These are phyloP conservation scores for Saccharomycopsis amapae DNA, from an alignment of 805 yeast species.

Conservation along the genomic window DNA sequence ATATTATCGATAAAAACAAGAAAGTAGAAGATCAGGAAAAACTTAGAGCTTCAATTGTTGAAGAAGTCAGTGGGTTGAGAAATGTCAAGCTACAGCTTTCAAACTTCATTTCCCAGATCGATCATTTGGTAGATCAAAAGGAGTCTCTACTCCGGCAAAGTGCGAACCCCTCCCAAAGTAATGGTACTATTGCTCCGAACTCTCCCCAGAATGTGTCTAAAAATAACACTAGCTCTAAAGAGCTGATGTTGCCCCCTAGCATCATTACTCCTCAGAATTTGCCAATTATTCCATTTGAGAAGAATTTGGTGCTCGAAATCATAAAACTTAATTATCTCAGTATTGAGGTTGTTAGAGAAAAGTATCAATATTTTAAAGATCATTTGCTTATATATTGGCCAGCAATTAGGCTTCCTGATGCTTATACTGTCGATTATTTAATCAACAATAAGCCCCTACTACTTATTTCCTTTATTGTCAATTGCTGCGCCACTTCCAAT, in stretches of 20 bases:
- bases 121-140: slow-evolving; percentile 17
- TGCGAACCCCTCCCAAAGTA: not conserved
- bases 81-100: slow-evolving; percentile 17
- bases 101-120: slow-evolving; percentile 19
- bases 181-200: not conserved
- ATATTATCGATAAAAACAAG: not conserved
- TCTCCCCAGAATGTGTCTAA: slow-evolving; percentile 31
- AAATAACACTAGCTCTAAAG: slow-evolving; percentile 23
- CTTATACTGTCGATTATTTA: slow-evolving; percentile 35
- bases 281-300: slow-evolving; percentile 33
- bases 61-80: slow-evolving; percentile 11
- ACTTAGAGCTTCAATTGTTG: slow-evolving; percentile 5
- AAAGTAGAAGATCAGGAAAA: not conserved
- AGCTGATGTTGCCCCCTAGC: slow-evolving; percentile 7
- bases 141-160: slow-evolving; percentile 1
- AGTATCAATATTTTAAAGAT: slow-evolving; percentile 32
- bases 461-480: slow-evolving; percentile 38
- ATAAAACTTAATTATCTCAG: slow-evolving; percentile 31
- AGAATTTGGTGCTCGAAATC: slow-evolving; percentile 34
- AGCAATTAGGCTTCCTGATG: slow-evolving; percentile 35
- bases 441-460: slow-evolving; percentile 38
- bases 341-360: slow-evolving; percentile 30
- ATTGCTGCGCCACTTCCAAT: slow-evolving; percentile 41
- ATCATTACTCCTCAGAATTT: slow-evolving; percentile 23
- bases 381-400: slow-evolving; percentile 44